Conservation (phyloP, 352 stramenopile genomes). For the Globisporangium iwayamae region DNA sequence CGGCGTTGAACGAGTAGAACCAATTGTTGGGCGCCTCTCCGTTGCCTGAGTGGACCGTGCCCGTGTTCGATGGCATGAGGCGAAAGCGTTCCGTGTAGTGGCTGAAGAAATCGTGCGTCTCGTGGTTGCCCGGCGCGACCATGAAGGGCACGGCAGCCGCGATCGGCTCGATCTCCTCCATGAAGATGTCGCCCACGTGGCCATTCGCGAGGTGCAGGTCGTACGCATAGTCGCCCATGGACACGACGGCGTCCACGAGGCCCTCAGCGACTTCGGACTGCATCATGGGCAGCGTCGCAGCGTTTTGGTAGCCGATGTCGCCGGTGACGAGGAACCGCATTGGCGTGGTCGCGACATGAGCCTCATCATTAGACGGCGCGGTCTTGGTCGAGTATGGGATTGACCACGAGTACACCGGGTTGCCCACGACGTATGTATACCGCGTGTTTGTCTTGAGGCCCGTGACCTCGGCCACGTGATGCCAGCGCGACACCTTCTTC, state of each 20-base stretch:
- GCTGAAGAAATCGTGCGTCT: conserved; percentile 78
- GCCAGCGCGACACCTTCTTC: conserved; percentile 52
- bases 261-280: conserved; percentile 79
- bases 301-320: conserved; percentile 89
- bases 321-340: conserved; percentile 78
- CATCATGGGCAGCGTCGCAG: conserved; percentile 85
- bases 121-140: conserved; percentile 90
- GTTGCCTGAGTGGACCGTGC: conserved; percentile 42
- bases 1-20: conserved; percentile 88
- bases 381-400: conserved; percentile 80
- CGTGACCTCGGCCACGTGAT: conserved; percentile 67
- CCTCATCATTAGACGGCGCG: conserved; percentile 34
- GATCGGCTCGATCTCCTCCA: conserved; percentile 88
- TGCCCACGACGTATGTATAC: conserved; percentile 86
- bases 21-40: conserved; percentile 83
- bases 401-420: conserved; percentile 72
- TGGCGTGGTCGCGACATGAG: conserved; percentile 23
- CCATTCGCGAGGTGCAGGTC: conserved; percentile 80
- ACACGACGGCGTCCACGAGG: conserved; percentile 75
- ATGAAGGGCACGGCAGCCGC: conserved; percentile 85
- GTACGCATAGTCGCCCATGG: conserved; percentile 89
- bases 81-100: conserved; percentile 87
- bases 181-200: conserved; percentile 86
- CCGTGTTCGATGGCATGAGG: conserved; percentile 77
- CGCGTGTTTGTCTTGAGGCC: conserved; percentile 55